Evolutionary conservation across 345 rosid species (phyloP).

Genomic region (Linum lewisii): DNA sequence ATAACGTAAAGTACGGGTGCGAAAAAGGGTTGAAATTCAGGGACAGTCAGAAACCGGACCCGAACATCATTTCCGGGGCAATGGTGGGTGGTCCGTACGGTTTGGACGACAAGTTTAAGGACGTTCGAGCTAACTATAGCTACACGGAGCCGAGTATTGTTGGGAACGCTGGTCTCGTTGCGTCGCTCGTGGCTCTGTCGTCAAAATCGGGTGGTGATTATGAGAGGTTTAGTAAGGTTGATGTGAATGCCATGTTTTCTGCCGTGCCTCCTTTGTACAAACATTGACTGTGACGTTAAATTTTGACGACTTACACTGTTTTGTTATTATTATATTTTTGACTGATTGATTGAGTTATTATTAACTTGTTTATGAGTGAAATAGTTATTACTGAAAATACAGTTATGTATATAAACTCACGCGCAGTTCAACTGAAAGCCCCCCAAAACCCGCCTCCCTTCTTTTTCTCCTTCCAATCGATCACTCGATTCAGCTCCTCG

Average conservation of each 20-base stretch:
- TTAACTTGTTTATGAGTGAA: no score
- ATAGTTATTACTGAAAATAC: no score
- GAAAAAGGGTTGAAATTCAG: slow-evolving; percentile 16
- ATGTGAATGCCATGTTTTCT: slow-evolving; percentile 16
- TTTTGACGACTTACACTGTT: no score
- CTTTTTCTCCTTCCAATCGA: not conserved
- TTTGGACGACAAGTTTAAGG: slow-evolving; percentile 10
- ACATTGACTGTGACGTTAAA: no score
- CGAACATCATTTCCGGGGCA: slow-evolving; percentile 15
- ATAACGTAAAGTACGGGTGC: slow-evolving; percentile 13
- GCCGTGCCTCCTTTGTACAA: slow-evolving; percentile 10
- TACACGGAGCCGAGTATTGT: slow-evolving; percentile 17
- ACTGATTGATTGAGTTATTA: no score
- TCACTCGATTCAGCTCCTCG: not conserved
- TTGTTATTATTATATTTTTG: no score
- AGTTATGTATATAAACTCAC: not conserved
- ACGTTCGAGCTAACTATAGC: slow-evolving; percentile 15
- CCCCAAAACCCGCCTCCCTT: not conserved
- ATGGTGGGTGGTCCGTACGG: slow-evolving; percentile 19
- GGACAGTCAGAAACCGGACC: slow-evolving; percentile 10
- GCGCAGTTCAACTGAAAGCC: not conserved
- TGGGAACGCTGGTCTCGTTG: slow-evolving; percentile 21
- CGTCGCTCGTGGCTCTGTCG: slow-evolving; percentile 17
- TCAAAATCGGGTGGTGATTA: not conserved
- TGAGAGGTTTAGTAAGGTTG: slow-evolving; percentile 8